Conservation (phyloP, 352 stramenopile species). For the Globisporangium megalacanthum region DNA sequence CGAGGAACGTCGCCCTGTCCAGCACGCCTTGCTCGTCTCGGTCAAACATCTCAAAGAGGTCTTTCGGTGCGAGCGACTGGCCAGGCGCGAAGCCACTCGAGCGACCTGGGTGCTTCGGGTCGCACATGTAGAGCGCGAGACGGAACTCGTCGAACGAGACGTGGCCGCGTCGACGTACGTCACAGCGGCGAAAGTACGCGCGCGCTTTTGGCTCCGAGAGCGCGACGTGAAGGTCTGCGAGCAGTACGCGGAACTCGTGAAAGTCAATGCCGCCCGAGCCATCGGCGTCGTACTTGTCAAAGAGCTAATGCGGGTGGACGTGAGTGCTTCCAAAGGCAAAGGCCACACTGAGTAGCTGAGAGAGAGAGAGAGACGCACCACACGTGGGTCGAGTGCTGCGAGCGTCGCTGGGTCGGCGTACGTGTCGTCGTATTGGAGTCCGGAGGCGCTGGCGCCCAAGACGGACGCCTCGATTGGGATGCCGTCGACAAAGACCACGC, state of each 20-base stretch:
- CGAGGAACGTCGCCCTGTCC: conserved; percentile 59
- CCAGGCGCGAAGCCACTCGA: conserved; percentile 64
- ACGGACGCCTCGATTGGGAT: conserved; percentile 66
- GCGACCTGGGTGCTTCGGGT: conserved; percentile 69
- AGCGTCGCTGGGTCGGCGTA: conserved; percentile 34
- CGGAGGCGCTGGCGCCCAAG: conserved; percentile 41
- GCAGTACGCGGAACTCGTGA: conserved; percentile 69
- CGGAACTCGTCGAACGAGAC: conserved; percentile 84
- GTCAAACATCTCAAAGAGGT: conserved; percentile 83
- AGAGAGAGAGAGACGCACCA: conserved; percentile 20
- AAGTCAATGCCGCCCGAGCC: conserved; percentile 73
- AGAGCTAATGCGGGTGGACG: conserved; percentile 34
- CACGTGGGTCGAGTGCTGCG: conserved; percentile 39
- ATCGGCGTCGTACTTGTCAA: conserved; percentile 79
- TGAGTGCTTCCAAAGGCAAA: background rate
- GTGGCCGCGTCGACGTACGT: conserved; percentile 45
- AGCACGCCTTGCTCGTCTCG: conserved; percentile 60
- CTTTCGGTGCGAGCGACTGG: conserved; percentile 65
- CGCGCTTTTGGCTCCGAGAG: conserved; percentile 65
- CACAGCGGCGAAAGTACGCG: conserved; percentile 77
- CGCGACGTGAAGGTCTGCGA: conserved; percentile 49
- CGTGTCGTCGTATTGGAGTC: conserved; percentile 25
- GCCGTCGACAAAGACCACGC: conserved; percentile 64
- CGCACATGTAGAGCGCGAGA: conserved; percentile 70
- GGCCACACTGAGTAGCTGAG: background rate